Evolutionary conservation across 352 stramenopile genomes (phyloP), one percentile per base, ranked within the genome.

Genomic region (Phytophthora brassicae): DNA sequence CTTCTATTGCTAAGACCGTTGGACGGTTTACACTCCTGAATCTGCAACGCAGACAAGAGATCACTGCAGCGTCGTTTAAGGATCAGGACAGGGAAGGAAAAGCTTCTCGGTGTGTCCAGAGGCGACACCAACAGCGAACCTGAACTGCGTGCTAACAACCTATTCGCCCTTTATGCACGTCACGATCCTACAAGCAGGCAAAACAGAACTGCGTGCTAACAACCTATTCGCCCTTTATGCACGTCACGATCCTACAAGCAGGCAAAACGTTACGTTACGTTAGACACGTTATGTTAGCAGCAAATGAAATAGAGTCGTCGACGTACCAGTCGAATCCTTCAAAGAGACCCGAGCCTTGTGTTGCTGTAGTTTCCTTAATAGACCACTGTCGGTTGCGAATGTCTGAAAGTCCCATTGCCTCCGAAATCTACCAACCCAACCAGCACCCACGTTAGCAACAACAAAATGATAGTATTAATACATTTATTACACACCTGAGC

Each of bases 371-470:
- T 81, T 99, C 97, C 79, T 99, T 98, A 69, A 99, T 99, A 44
- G 90, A 98, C 98, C 98, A 99, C 77, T 99, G 97, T 54, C 98
- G 85, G 83, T 99, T 99, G 64, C 97, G 93, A 56, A 99, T 98
- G 59, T 99, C 92, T 38, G 96, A 96, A 46, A 99, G 80, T 22
- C 95, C 97, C 67, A 99, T 90, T 3, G 96, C 96, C 76, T 99
- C 97, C 60, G 96, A 99, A 70, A 99, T 98, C 87, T 99, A 29
- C 35, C 16, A 24, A 20, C 4, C 8, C 48, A 41, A 29, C 35
- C 16, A 24, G n/a, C 4, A 6, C 48, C 36, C 17, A 48, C 29
- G 11, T 63, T 12, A 70, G 41, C 17, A 39, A 47, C 22, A 70
- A 14, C n/a, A 4, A 19, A 26, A 4, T 39, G 39, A 26, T 26